Base-by-base conservation (phyloP, 768 basidiomycete species). In the Tylopilus felleus region DNA sequence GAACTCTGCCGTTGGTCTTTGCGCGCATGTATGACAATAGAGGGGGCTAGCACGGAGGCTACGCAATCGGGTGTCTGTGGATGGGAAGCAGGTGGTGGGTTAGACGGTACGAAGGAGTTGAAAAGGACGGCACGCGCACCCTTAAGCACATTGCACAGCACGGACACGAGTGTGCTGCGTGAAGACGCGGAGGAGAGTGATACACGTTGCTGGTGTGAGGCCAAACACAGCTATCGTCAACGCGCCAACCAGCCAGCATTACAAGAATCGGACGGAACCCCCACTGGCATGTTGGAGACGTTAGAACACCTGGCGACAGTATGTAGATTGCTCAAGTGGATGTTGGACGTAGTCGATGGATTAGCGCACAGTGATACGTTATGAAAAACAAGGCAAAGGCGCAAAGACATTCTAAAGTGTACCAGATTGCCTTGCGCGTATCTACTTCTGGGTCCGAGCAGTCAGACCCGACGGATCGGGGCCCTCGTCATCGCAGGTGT, bases 81-180 rank as follows among this genome's bases (percentile, higher is more conserved):
- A 54, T 48, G 27, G 49, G 39, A 39, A 25, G 55, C 16, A 47
- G 49, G 41, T 48, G 29, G 40, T 29, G 52, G 47, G 55, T 28
- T 31, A 38, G 44, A 43, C 25, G 55, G 60, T 49, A 55, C 21
- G 56, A 49, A 55, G 60, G 33, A 21, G 62, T 49, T 49, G 57
- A 55, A 60, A 53, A 63, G 59, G 53, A 60, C 55, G 55, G 48
- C 29, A 58, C 51, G 65, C 61, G 60, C 53, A 65, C 60, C 45
- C 61, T 69, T 53, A 31, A 51, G 61, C 68, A 28, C 55, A 56
- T 42, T 53, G 58, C 65, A 58, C 66, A 64, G 68, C 66, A 66
- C 46, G 23, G 47, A 46, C 68, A 70, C 70, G 69, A 70, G 69
- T 66, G 66, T 70, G 62, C 59, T 14, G 52, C 50, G 68, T 64